Conservation (phyloP, 2,329 filamentous ascomycete species). For the Periglandula ipomoeae region DNA sequence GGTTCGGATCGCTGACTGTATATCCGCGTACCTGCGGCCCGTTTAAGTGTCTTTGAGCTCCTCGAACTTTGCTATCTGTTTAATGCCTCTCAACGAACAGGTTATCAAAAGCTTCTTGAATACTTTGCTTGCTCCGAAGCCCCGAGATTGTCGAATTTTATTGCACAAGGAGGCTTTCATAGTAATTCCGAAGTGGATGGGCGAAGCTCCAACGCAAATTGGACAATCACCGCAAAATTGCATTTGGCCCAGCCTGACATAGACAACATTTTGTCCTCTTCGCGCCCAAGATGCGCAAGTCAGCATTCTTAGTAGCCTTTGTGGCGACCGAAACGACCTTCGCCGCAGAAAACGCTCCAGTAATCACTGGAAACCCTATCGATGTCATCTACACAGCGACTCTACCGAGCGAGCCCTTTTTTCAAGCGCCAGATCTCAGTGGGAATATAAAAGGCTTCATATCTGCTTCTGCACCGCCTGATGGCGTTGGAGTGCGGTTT, state of each 20-base stretch:
- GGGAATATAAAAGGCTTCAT: slow-evolving; percentile 40
- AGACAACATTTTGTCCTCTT: no score
- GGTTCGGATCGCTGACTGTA: not conserved
- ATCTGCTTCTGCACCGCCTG: slow-evolving; percentile 33
- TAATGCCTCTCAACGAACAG: no score
- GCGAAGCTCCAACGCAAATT: not conserved
- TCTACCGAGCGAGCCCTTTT: slow-evolving; percentile 45
- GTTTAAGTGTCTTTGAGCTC: not conserved
- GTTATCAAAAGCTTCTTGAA: no score
- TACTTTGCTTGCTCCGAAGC: no score
- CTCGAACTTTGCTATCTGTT: not conserved
- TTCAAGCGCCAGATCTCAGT: slow-evolving; percentile 36
- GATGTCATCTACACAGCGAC: slow-evolving; percentile 43
- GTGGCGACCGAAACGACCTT: slow-evolving; percentile 1
- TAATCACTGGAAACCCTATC: slow-evolving; percentile 45
- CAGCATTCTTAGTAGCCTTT: not conserved
- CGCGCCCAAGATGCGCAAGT: not conserved
- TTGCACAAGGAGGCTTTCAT: no score
- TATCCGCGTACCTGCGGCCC: not conserved
- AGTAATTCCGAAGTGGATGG: not conserved
- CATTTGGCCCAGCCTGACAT: no score
- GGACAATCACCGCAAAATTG: not conserved
- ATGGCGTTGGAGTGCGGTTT: slow-evolving; percentile 48
- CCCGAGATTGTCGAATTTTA: no score
- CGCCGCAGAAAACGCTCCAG: slow-evolving; percentile 34